Evolutionary conservation across 352 stramenopile species (phyloP), one percentile per base, ranked within the genome.

Genomic region (Thraustochytrium striatum): DNA sequence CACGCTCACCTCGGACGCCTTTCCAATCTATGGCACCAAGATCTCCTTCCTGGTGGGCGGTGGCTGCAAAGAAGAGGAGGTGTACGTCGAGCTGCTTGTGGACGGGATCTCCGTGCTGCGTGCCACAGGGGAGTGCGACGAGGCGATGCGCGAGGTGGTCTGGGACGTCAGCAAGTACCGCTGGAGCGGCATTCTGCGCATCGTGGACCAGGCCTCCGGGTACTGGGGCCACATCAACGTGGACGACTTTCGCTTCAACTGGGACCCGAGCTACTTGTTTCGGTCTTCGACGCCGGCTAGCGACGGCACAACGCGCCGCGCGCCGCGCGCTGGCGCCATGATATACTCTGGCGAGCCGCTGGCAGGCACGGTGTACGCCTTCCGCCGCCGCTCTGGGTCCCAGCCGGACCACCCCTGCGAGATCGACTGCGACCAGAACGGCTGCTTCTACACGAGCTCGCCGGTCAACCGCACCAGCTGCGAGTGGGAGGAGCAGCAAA

Each of bases 151-250:
- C 0, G 69, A 80, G 19, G 86, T 96, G 32, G 84, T 73, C n/a
- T 98, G 92, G 90, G 88, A 97, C 83, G 85, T 98, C 8, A 83
- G 81, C 3, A 62, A 73, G 3, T 97, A 93, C 81, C 80, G 85
- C 36, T 90, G 92, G 68, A 88, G 89, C 7, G 93, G 88, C 39
- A 87, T 96, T 50, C 88, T 98, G n/a, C 87, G 93, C 38, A 92
- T 98, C 25, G 94, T 98, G 3, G 95, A 98, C 70, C 87, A 86
- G 9, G 91, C 88, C 0, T 93, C 87, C 21, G 91, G 83, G 57
- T 73, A 84, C 0, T 99, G 94, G 93, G 93, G 92, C 36, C 93
- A 98, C 82, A 97, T 99, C 72, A 98, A 97, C 82, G 94, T 98
- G 50, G 95, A 98, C 84, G 86, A 98, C 47, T 92, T 98, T 16